Conservation (phyloP, 1,139 yeast genomes). For the Debaryomycetaceae sp. region DNA sequence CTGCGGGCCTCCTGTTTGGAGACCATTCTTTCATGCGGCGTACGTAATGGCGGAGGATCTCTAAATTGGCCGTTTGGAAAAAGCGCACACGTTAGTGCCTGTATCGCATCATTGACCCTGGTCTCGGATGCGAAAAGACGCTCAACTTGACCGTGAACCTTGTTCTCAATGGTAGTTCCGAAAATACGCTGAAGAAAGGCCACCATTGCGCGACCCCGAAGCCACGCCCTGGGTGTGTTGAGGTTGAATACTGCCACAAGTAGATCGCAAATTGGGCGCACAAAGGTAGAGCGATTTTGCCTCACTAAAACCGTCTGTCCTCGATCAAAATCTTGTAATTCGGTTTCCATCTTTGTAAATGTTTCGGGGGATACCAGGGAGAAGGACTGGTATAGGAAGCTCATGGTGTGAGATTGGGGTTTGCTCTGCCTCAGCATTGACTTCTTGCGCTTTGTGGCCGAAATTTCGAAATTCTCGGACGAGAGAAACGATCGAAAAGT, state of each 20-base stretch:
- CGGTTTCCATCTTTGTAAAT: conserved; percentile 31
- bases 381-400: neutral
- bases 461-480: conserved; percentile 44
- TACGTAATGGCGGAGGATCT: conserved; percentile 34
- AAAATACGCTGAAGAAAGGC: conserved; percentile 75
- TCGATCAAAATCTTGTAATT: conserved; percentile 25
- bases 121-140: conserved; percentile 32
- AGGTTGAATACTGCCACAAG: conserved; percentile 62
- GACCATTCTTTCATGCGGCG: conserved; percentile 39
- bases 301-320: conserved; percentile 2
- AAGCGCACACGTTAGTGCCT: conserved; percentile 31
- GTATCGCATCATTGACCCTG: conserved; percentile 35
- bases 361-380: conserved; percentile 10
- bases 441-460: neutral
- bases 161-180: conserved; percentile 81
- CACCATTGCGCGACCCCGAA: conserved; percentile 74
- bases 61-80: conserved; percentile 60
- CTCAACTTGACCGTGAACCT: conserved; percentile 34
- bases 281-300: conserved; percentile 28
- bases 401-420: too few relatives aligned
- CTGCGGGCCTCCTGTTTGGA: conserved; percentile 50
- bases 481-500: conserved; percentile 71
- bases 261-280: conserved; percentile 74
- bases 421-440: too few relatives aligned
- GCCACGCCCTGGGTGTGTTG: conserved; percentile 60